Conservation (phyloP, 108 stramenopile genomes). For the Cyclotella sp. region DNA sequence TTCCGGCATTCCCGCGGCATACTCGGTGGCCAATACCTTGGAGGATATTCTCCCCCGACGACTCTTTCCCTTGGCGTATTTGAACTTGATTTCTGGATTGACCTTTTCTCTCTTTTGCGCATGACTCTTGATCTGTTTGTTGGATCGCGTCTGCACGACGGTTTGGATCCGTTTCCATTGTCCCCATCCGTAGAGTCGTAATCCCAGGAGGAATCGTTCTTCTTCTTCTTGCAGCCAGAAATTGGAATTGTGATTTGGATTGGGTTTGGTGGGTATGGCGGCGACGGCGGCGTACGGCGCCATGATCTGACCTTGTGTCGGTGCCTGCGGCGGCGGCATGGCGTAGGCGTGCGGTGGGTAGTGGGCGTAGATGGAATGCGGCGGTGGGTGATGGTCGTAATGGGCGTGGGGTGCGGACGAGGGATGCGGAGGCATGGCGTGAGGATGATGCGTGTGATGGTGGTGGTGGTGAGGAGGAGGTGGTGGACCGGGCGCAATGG, state of each 20-base stretch:
- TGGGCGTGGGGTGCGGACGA: neutral
- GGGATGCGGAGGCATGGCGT: neutral
- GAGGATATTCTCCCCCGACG: conserved; percentile 38
- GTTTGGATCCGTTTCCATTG: conserved; percentile 48
- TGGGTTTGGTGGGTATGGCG: neutral
- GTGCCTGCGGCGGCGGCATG: neutral
- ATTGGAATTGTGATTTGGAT: conserved; percentile 18
- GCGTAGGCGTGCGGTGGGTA: neutral
- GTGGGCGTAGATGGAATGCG: neutral
- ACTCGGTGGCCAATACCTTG: conserved; percentile 21
- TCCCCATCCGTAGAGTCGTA: conserved; percentile 44
- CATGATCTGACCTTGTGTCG: neutral
- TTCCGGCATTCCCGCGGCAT: neutral
- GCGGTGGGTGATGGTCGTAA: neutral
- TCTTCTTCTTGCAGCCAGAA: conserved; percentile 50
- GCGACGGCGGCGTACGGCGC: neutral
- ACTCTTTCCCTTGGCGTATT: conserved; percentile 27
- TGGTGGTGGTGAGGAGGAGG: neutral
- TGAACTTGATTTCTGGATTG: conserved; percentile 35
- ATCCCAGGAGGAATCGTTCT: conserved; percentile 42
- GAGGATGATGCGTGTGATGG: neutral
- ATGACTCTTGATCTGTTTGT: conserved; percentile 51
- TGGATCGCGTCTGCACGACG: conserved; percentile 38
- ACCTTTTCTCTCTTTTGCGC: conserved; percentile 42
- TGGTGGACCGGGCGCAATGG: neutral